phyloP scores from a whole-genome alignment of 257 asterid species.

The Nicotiana noctiflora region DNA sequence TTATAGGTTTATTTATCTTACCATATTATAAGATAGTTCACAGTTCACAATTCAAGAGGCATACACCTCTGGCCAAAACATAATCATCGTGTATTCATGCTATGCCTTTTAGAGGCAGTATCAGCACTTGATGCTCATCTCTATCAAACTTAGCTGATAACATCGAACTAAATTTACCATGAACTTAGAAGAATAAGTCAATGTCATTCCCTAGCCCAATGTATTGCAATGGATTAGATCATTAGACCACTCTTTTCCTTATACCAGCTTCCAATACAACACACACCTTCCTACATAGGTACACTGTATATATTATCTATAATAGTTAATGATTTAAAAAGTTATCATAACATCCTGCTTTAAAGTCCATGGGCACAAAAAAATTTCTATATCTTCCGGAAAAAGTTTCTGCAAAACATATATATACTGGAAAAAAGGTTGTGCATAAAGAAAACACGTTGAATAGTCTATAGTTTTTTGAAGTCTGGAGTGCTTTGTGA shows the following conservation, averaged over 20 bases:
- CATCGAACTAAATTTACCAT: background rate
- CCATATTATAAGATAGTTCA: background rate
- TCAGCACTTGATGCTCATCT: background rate
- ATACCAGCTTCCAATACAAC: background rate
- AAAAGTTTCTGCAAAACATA: background rate
- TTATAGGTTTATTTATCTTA: background rate
- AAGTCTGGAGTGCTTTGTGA: conserved; percentile 6
- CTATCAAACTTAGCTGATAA: background rate
- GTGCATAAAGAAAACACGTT: background rate
- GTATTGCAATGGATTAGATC: background rate
- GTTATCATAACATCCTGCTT: background rate
- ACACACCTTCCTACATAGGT: background rate
- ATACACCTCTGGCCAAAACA: background rate
- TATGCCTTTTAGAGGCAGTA: background rate
- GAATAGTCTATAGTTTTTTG: background rate
- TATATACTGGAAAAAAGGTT: background rate
- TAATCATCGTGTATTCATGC: background rate
- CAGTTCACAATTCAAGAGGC: background rate
- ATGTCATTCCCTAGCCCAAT: background rate
- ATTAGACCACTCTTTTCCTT: background rate
- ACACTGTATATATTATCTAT: background rate
- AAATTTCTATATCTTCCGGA: background rate
- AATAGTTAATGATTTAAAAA: background rate
- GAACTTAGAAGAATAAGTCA: background rate
- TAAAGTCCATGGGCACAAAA: background rate